phyloP scores from a whole-genome alignment of 495 filamentous ascomycete genomes.

The Letharia columbiana region DNA sequence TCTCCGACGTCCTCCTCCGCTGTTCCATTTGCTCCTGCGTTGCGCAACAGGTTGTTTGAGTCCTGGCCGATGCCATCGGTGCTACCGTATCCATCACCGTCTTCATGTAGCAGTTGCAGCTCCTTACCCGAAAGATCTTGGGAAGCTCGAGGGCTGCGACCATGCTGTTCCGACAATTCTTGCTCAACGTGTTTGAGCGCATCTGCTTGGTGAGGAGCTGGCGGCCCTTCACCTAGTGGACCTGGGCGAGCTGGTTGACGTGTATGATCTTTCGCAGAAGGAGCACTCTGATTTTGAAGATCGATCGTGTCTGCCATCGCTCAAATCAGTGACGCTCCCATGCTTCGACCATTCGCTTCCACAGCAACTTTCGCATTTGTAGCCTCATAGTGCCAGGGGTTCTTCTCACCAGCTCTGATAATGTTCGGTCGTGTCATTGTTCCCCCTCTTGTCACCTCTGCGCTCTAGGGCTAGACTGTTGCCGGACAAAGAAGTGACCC shows the following conservation, averaged over 20 bases:
- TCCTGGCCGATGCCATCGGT: slow-evolving; percentile 38
- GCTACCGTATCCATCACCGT: slow-evolving; percentile 42
- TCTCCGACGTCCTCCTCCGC: slow-evolving; percentile 58
- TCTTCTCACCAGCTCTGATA: slow-evolving; percentile 63
- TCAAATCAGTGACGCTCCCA: slow-evolving; percentile 17
- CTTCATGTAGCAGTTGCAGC: slow-evolving; percentile 40
- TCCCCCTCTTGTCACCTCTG: slow-evolving; percentile 7
- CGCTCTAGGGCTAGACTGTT: not conserved
- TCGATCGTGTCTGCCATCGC: slow-evolving; percentile 74
- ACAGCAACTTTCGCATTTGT: not conserved
- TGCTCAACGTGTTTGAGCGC: slow-evolving; percentile 70
- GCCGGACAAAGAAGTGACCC: not conserved
- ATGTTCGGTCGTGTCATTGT: slow-evolving; percentile 69
- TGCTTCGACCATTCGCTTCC: not conserved
- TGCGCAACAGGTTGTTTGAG: slow-evolving; percentile 31
- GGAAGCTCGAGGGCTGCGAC: slow-evolving; percentile 40
- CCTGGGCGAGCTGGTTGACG: slow-evolving; percentile 44
- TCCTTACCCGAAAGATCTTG: slow-evolving; percentile 29
- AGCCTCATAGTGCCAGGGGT: slow-evolving; percentile 17
- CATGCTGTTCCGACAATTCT: slow-evolving; percentile 60
- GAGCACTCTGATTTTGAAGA: slow-evolving; percentile 73
- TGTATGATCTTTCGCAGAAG: slow-evolving; percentile 73
- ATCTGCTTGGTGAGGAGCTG: slow-evolving; percentile 76
- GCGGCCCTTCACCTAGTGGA: slow-evolving; percentile 46
- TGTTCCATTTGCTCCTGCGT: slow-evolving; percentile 32